Evolutionary conservation across 108 stramenopile genomes (phyloP).

Genomic region (Cyclotella atomus): DNA sequence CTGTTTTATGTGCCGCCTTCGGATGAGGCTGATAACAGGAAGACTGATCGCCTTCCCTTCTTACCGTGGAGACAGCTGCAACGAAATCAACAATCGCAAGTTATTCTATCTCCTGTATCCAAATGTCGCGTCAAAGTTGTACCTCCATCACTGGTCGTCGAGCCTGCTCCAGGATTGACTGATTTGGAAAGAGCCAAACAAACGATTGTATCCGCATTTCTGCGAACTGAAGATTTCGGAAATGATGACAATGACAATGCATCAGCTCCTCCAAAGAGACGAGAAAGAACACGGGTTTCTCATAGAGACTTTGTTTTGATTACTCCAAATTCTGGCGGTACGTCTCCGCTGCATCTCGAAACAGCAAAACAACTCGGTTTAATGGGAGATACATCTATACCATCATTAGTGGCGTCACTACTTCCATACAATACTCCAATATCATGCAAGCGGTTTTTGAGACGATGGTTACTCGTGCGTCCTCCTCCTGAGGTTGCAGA

Average conservation of each 20-base stretch:
- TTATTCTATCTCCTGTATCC: neutral
- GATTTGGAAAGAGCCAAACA: slow-evolving; percentile 60
- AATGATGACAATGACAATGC: neutral
- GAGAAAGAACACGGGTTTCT: slow-evolving; percentile 20
- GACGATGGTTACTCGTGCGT: slow-evolving; percentile 73
- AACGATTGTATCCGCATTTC: slow-evolving; percentile 51
- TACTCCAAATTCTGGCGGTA: slow-evolving; percentile 6
- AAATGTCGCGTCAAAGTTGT: slow-evolving; percentile 43
- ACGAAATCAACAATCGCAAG: slow-evolving; percentile 7
- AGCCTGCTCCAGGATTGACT: slow-evolving; percentile 30
- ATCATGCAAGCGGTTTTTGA: slow-evolving; percentile 62
- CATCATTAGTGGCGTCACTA: slow-evolving; percentile 58
- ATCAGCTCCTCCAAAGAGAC: slow-evolving; percentile 29
- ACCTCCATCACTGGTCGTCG: slow-evolving; percentile 46
- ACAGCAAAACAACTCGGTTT: slow-evolving; percentile 85
- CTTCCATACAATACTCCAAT: slow-evolving; percentile 73
- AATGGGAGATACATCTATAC: slow-evolving; percentile 70
- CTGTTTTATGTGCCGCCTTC: slow-evolving; percentile 70
- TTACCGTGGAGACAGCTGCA: slow-evolving; percentile 46
- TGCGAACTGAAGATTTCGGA: slow-evolving; percentile 36
- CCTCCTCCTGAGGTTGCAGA: slow-evolving; percentile 75
- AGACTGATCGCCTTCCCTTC: slow-evolving; percentile 45
- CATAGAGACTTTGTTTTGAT: slow-evolving; percentile 35
- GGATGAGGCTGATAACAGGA: slow-evolving; percentile 24
- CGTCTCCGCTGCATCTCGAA: slow-evolving; percentile 69